Conservation (phyloP, 2,329 filamentous ascomycete genomes). For the Claviceps capensis region DNA sequence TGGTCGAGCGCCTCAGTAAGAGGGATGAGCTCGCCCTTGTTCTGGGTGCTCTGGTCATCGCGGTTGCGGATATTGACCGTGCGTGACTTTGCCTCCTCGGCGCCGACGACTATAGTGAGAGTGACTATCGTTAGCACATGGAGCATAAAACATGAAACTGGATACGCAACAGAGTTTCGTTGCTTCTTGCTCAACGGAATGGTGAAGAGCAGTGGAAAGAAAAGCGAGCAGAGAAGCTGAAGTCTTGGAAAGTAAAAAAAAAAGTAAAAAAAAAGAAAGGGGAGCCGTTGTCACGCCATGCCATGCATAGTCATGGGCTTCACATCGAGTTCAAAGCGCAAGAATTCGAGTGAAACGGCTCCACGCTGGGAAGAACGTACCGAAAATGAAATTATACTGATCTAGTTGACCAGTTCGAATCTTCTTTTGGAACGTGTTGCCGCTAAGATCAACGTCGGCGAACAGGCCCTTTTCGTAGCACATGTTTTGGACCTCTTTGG, state of each 20-base stretch:
- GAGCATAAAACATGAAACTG: not conserved
- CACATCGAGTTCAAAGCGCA: not conserved
- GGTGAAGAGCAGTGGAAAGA: not conserved
- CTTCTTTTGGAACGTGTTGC: conserved; percentile 83
- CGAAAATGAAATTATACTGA: conserved; percentile 76
- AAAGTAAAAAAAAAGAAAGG: not conserved
- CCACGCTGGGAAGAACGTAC: conserved; percentile 25
- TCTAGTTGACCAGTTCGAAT: conserved; percentile 68
- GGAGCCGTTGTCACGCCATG: not conserved
- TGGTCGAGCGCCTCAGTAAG: conserved; percentile 44
- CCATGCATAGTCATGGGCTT: not conserved
- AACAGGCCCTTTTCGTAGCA: conserved; percentile 57
- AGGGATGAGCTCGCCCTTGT: conserved; percentile 43
- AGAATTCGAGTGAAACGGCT: not conserved
- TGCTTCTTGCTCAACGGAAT: not conserved
- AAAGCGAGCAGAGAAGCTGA: not conserved
- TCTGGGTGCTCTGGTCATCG: conserved; percentile 48
- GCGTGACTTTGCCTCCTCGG: conserved; percentile 44
- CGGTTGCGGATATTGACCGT: conserved; percentile 51
- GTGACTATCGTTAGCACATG: conserved; percentile 1
- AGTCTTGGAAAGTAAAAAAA: not conserved
- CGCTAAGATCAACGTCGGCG: conserved; percentile 42
- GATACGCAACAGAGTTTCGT: not conserved
- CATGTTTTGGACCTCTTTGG: conserved; percentile 55
- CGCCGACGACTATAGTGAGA: conserved; percentile 39